A percentile compares a stretch with the other conserved stretches of the same genome.
Conservation (phyloP, 2,329 filamentous ascomycete genomes). For the Cladosporium sp. region DNA sequence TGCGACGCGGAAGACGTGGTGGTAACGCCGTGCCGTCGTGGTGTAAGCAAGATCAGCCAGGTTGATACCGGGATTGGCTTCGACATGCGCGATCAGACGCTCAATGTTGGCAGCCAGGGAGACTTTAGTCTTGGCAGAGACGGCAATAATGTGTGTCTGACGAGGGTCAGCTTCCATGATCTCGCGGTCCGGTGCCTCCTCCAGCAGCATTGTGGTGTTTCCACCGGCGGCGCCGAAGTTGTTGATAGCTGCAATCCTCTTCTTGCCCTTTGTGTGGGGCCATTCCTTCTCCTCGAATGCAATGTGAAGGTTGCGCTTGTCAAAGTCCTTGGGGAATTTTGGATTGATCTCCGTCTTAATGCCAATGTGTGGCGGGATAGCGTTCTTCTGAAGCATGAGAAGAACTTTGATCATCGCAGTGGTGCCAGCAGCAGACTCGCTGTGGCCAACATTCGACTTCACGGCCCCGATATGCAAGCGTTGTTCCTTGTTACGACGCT, state of each 20-base stretch:
- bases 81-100: slow-evolving; percentile 52
- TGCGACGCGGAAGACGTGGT: slow-evolving; percentile 38
- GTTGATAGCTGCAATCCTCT: slow-evolving; percentile 52
- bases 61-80: slow-evolving; percentile 48
- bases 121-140: slow-evolving; percentile 54
- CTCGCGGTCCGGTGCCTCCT: slow-evolving; percentile 48
- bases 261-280: slow-evolving; percentile 18
- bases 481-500: slow-evolving; percentile 9
- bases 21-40: slow-evolving; percentile 55
- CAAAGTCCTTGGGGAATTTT: slow-evolving; percentile 54
- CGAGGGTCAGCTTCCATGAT: slow-evolving; percentile 46
- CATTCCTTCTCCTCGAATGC: slow-evolving; percentile 48
- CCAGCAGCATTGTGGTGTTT: slow-evolving; percentile 64
- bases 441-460: slow-evolving; percentile 30
- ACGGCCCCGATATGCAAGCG: slow-evolving; percentile 23
- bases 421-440: slow-evolving; percentile 31
- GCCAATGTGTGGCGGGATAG: slow-evolving; percentile 63
- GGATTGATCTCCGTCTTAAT: slow-evolving; percentile 63
- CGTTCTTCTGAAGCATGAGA: slow-evolving; percentile 59
- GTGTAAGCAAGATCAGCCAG: slow-evolving; percentile 61
- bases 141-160: slow-evolving; percentile 53
- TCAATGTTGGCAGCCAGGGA: slow-evolving; percentile 54
- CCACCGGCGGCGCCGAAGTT: slow-evolving; percentile 70
- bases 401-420: slow-evolving; percentile 63
- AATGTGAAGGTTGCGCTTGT: slow-evolving; percentile 56